Percentiles rank a stretch among this genome's conserved stretches.
Conservation (phyloP, 1,139 yeast genomes). For the Nakaseomyces glabratus region DNA sequence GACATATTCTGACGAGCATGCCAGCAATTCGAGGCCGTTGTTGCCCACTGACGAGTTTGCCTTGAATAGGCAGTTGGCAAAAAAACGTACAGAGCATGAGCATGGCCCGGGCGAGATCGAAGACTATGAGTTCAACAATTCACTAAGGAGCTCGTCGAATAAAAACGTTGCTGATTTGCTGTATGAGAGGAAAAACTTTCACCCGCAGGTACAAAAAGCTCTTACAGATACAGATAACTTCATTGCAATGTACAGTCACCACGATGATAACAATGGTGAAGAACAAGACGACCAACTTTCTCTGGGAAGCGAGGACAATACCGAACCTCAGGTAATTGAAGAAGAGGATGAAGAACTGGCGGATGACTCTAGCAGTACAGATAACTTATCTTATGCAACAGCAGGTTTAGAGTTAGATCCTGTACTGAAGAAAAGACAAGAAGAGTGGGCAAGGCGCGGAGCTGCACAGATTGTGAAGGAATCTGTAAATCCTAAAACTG, state of each 20-base stretch:
- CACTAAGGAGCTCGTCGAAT: conserved; percentile 16
- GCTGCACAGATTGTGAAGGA: conserved; percentile 43
- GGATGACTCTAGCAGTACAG: conserved; percentile 8
- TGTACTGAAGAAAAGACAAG: conserved; percentile 18
- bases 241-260: conserved; percentile 16
- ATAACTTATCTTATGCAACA: conserved; percentile 11
- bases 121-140: not conserved
- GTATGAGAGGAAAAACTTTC: conserved; percentile 5
- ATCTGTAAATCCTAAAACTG: conserved; percentile 38
- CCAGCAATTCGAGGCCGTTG: conserved; percentile 17
- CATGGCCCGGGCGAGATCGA: conserved; percentile 5
- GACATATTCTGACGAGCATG: conserved; percentile 6
- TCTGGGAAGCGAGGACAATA: conserved; percentile 3
- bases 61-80: conserved; percentile 9
- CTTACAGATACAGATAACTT: conserved; percentile 24
- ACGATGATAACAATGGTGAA: conserved; percentile 8
- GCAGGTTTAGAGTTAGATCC: conserved; percentile 26
- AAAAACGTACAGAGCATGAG: conserved; percentile 1
- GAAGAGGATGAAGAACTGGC: conserved; percentile 8
- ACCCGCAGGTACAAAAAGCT: conserved; percentile 19
- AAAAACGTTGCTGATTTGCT: conserved; percentile 15
- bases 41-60: conserved; percentile 20
- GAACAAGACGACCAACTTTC: conserved; percentile 14
- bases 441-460: conserved; percentile 25
- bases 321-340: conserved; percentile 6